These are phyloP conservation scores for Trichophyton schoenleinii DNA, from an alignment of 2,329 filamentous ascomycete species.

Conservation along the genomic window DNA sequence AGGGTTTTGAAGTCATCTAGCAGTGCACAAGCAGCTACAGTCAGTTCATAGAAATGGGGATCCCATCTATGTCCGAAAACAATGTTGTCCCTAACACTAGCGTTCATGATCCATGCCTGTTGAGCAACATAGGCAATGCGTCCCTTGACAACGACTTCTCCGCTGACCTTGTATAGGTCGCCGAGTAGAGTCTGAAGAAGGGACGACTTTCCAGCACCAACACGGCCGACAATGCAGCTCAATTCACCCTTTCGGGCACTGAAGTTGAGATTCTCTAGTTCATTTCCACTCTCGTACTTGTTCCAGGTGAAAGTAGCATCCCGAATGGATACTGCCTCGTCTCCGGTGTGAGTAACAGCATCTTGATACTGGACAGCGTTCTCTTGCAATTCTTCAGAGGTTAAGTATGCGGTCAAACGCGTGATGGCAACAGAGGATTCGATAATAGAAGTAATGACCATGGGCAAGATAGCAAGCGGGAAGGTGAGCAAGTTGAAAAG, in stretches of 20 bases:
- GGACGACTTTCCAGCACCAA: slow-evolving; percentile 92
- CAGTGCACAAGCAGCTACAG: slow-evolving; percentile 80
- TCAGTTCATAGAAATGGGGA: slow-evolving; percentile 84
- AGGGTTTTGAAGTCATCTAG: slow-evolving; percentile 81
- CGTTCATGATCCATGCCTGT: slow-evolving; percentile 93
- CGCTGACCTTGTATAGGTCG: slow-evolving; percentile 80
- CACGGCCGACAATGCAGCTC: slow-evolving; percentile 81
- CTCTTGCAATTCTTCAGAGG: slow-evolving; percentile 75
- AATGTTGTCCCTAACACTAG: slow-evolving; percentile 93
- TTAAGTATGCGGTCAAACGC: slow-evolving; percentile 72
- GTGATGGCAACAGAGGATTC: slow-evolving; percentile 88
- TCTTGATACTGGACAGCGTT: slow-evolving; percentile 64
- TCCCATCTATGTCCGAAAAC: slow-evolving; percentile 92
- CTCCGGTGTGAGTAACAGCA: slow-evolving; percentile 61
- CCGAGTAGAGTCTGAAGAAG: slow-evolving; percentile 79
- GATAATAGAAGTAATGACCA: slow-evolving; percentile 95
- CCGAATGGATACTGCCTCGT: slow-evolving; percentile 71
- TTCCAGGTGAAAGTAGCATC: slow-evolving; percentile 94
- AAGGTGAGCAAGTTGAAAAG: slow-evolving; percentile 95
- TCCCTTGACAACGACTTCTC: slow-evolving; percentile 70
- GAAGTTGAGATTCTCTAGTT: slow-evolving; percentile 74
- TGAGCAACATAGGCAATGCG: slow-evolving; percentile 85
- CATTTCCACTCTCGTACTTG: slow-evolving; percentile 55
- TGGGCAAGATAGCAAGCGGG: slow-evolving; percentile 82
- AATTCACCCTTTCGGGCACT: slow-evolving; percentile 85